Conservation (phyloP, 768 basidiomycete genomes). For the Boletus pseudo-olivaceus region DNA sequence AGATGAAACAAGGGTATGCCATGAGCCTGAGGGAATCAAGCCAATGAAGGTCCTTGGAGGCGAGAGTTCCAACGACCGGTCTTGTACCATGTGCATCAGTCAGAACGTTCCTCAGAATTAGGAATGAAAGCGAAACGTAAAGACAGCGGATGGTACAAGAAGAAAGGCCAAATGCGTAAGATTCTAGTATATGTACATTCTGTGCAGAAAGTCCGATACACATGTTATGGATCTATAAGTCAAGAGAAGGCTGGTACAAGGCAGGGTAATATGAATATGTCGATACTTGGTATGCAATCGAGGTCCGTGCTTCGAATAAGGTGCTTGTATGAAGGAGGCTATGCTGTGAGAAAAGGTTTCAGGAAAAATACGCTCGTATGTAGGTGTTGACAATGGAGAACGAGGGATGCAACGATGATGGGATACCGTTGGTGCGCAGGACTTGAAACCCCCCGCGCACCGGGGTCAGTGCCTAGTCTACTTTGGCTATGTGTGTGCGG, state of each 20-base stretch:
- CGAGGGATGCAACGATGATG: neutral
- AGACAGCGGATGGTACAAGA: conserved; percentile 17
- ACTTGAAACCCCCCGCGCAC: neutral
- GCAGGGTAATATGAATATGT: neutral
- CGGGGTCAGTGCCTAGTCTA: neutral
- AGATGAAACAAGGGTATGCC: neutral
- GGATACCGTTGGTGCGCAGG: neutral
- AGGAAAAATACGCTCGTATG: neutral
- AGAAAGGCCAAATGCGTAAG: conserved; percentile 8
- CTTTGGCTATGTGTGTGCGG: neutral
- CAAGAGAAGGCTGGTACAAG: conserved; percentile 8
- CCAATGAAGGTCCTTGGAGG: neutral
- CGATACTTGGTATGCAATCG: conserved; percentile 14
- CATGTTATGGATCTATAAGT: conserved; percentile 6
- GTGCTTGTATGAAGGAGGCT: conserved; percentile 4
- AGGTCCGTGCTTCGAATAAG: conserved; percentile 12
- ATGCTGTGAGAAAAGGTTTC: conserved; percentile 9
- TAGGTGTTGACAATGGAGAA: neutral
- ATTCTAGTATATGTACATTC: conserved; percentile 14
- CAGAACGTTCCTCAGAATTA: conserved; percentile 6
- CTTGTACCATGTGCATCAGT: neutral
- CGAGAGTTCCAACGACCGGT: neutral
- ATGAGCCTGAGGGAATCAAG: neutral
- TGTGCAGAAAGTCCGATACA: conserved; percentile 13
- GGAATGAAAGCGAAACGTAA: conserved; percentile 4